Conservation (phyloP, 345 rosid genomes). For the Eucalyptus polyanthemos region DNA sequence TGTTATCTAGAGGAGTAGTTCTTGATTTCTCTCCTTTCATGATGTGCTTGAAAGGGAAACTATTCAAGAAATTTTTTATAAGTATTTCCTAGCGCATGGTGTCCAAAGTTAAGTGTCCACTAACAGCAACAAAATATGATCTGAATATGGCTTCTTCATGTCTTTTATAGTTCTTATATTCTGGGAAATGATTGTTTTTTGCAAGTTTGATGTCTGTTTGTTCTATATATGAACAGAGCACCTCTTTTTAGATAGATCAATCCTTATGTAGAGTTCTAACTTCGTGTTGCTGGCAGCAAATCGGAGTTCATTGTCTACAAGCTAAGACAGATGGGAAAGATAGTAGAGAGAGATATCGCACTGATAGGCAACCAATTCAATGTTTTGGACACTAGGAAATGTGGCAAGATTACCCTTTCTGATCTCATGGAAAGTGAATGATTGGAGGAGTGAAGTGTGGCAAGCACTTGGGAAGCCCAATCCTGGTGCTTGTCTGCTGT, state of each 20-base stretch:
- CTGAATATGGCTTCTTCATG: not conserved
- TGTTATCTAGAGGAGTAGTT: not conserved
- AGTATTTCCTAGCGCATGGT: not conserved
- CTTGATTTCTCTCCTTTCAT: not conserved
- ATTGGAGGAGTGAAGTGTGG: not conserved
- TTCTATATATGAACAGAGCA: not conserved
- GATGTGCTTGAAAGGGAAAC: not conserved
- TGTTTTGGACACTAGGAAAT: slow-evolving; percentile 11
- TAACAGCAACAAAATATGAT: not conserved
- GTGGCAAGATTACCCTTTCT: slow-evolving; percentile 37
- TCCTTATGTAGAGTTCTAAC: not conserved
- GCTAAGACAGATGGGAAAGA: slow-evolving; percentile 57
- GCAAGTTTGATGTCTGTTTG: not conserved
- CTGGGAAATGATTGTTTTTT: not conserved
- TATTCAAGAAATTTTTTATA: not conserved
- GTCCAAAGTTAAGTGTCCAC: not conserved
- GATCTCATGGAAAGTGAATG: slow-evolving; percentile 20
- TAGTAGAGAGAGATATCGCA: slow-evolving; percentile 39
- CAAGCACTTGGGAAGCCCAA: not conserved
- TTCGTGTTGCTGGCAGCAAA: slow-evolving; percentile 20
- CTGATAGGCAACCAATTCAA: slow-evolving; percentile 40
- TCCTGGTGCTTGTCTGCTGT: not conserved
- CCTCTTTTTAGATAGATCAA: not conserved
- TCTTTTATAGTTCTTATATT: not conserved
- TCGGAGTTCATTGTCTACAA: slow-evolving; percentile 52